Conservation (phyloP, 176 grass and related monocot species). For the Oryza meridionalis region DNA sequence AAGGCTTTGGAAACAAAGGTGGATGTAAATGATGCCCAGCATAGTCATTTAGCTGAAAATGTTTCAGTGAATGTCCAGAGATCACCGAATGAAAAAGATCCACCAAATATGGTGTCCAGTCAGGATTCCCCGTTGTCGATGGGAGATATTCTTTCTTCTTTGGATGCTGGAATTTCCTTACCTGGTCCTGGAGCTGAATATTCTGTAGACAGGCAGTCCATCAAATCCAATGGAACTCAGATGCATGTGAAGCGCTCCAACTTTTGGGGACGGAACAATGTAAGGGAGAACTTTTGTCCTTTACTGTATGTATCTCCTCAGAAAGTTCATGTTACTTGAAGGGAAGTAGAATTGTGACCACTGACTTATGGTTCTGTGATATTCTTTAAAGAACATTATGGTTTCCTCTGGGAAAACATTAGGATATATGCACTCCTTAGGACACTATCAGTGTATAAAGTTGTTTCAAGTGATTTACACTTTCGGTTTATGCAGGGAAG, state of each 20-base stretch:
- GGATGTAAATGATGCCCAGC: constrained; percentile 47
- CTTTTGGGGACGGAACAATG: constrained; percentile 86
- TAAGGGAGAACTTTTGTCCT: constrained; percentile 45
- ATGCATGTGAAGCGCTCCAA: constrained; percentile 67
- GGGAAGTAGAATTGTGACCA: neutral
- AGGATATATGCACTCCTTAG: constrained; percentile 19
- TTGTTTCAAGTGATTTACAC: constrained; percentile 30
- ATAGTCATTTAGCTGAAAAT: constrained; percentile 48
- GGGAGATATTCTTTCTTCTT: constrained; percentile 95
- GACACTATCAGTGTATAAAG: neutral
- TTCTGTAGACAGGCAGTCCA: constrained; percentile 58
- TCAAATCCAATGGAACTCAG: constrained; percentile 76
- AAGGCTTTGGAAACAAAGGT: constrained; percentile 50
- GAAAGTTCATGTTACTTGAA: constrained; percentile 38
- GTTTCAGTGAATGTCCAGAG: constrained; percentile 46
- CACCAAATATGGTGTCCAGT: constrained; percentile 42
- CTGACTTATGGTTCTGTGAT: constrained; percentile 12
- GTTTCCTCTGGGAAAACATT: constrained; percentile 15
- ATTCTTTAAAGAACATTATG: constrained; percentile 8
- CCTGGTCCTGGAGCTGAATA: constrained; percentile 65
- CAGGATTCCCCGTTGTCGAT: constrained; percentile 77
- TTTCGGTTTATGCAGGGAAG: constrained; percentile 64
- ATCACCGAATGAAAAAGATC: constrained; percentile 51
- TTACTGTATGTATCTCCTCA: constrained; percentile 23
- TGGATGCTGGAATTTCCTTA: constrained; percentile 82